phyloP scores from a whole-genome alignment of 2,329 filamentous ascomycete genomes.

The Venturia effusa region DNA sequence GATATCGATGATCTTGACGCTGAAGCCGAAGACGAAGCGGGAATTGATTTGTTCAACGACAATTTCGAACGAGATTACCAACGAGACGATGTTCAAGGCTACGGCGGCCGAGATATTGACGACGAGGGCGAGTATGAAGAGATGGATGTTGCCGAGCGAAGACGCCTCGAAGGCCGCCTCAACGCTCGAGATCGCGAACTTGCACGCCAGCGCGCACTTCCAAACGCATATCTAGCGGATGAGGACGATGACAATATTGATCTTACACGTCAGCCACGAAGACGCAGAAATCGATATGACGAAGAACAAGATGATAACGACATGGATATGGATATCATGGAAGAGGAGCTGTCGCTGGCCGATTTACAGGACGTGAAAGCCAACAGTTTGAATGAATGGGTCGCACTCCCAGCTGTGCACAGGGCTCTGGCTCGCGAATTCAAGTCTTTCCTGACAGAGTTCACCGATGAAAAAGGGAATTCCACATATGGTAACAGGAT shows the following conservation, averaged over 20 bases:
- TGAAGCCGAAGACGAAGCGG: slow-evolving; percentile 57
- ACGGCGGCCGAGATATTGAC: slow-evolving; percentile 63
- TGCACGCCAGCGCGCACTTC: slow-evolving; percentile 54
- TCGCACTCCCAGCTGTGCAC: slow-evolving; percentile 79
- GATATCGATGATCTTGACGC: slow-evolving; percentile 60
- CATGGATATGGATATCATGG: slow-evolving; percentile 88
- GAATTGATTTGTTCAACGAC: slow-evolving; percentile 61
- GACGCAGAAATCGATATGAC: slow-evolving; percentile 82
- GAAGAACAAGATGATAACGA: slow-evolving; percentile 84
- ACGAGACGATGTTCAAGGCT: slow-evolving; percentile 43
- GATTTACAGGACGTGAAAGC: slow-evolving; percentile 89
- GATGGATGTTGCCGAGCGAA: slow-evolving; percentile 54
- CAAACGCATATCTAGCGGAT: slow-evolving; percentile 67
- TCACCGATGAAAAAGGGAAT: slow-evolving; percentile 75
- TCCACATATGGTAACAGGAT: slow-evolving; percentile 95
- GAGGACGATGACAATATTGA: slow-evolving; percentile 79
- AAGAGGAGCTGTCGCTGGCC: slow-evolving; percentile 87
- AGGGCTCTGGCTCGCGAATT: slow-evolving; percentile 93
- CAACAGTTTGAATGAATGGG: slow-evolving; percentile 88
- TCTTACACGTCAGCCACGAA: slow-evolving; percentile 72
- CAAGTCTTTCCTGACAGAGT: slow-evolving; percentile 93
- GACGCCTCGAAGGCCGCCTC: slow-evolving; percentile 61
- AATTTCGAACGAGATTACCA: slow-evolving; percentile 55
- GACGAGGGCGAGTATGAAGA: slow-evolving; percentile 66
- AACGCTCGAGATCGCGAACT: slow-evolving; percentile 65